A percentile compares a stretch with the other conserved stretches of the same genome.
Evolutionary conservation across 306 rosid species (phyloP).

Genomic region (Mucuna pruriens): DNA sequence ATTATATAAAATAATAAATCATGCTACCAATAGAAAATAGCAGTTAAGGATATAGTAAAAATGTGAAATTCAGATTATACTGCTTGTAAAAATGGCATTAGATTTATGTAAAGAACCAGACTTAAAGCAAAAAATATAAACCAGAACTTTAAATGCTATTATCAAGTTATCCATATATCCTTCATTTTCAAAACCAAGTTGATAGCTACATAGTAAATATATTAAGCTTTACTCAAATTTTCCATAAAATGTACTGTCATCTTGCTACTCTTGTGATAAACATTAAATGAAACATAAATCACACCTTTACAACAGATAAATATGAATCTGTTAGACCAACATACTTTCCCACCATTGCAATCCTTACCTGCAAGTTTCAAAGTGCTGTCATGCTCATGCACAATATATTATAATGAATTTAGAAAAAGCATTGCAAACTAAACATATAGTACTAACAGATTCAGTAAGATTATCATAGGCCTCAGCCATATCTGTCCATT

Average conservation of each 20-base stretch:
- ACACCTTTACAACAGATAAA: slow-evolving; percentile 95
- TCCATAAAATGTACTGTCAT: not conserved
- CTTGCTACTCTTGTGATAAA: slow-evolving; percentile 21
- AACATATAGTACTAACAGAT: slow-evolving; percentile 66
- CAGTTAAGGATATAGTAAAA: slow-evolving; percentile 6
- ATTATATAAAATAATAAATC: slow-evolving; percentile 15
- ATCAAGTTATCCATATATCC: slow-evolving; percentile 3
- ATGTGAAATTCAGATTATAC: slow-evolving; percentile 22
- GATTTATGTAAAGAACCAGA: slow-evolving; percentile 15
- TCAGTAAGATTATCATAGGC: slow-evolving; percentile 78
- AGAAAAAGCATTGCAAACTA: slow-evolving; percentile 29
- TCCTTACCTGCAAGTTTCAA: slow-evolving; percentile 72
- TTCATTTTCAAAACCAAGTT: slow-evolving; percentile 24
- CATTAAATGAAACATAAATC: slow-evolving; percentile 34
- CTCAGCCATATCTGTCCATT: slow-evolving; percentile 96
- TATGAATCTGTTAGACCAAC: slow-evolving; percentile 97
- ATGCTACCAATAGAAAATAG: slow-evolving; percentile 17
- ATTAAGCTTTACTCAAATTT: not conserved
- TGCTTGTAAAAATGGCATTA: slow-evolving; percentile 20
- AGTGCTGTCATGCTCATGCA: slow-evolving; percentile 23
- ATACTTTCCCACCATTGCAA: slow-evolving; percentile 99
- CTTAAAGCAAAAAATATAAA: not conserved
- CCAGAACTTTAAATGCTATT: not conserved
- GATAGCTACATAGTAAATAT: slow-evolving; percentile 22
- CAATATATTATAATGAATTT: slow-evolving; percentile 20